Base-by-base conservation (phyloP, 2,329 filamentous ascomycete species). In the Aspergillus melleus region DNA sequence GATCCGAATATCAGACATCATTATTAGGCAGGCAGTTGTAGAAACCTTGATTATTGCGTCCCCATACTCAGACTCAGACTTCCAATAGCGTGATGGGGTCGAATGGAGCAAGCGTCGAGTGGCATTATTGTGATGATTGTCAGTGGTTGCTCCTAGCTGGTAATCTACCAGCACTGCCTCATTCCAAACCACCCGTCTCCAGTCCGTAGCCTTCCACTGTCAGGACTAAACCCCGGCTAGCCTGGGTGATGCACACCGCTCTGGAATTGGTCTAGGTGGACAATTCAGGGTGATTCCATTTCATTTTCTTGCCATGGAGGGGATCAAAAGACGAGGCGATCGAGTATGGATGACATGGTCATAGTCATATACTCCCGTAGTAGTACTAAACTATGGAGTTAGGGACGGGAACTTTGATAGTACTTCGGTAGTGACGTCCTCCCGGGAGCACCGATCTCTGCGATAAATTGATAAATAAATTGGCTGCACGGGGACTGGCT, bases 151-250 rank as follows among this genome's bases (percentile, higher is more conserved):
- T 29, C 42, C 53, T 12, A 63, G 59, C 36, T 16, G 36, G 36
- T 44, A 62, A 56, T 55, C 58, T 60, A 46, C 54, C 61, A 66
- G 65, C 64, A 67, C 65, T 67, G 65, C 65, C 65, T 66, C 65
- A 62, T 58, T 66, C 59, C 56, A 61, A 63, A 59, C 55, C 44
- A 53, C 47, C 56, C 54, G 55, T 60, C 54, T 50, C 58, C 60
- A 58, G 59, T 55, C 32, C 29, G 22, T 58, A 44, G 52, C 50
- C 62, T 49, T 61, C 57, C 54, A 59, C 54, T 55, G 59, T 54
- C 59, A 58, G 49, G 42, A 51, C 62, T 60, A 63, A 61, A 53
- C 58, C 36, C 36, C 54, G 55, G 58, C 57, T 65, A 63, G 65
- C 49, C 22, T 51, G 47, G 6, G 44, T 22, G 22, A 47, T 54